Evolutionary conservation across 1,139 yeast genomes (phyloP).

Genomic region (Saccharomyces hybrid): DNA sequence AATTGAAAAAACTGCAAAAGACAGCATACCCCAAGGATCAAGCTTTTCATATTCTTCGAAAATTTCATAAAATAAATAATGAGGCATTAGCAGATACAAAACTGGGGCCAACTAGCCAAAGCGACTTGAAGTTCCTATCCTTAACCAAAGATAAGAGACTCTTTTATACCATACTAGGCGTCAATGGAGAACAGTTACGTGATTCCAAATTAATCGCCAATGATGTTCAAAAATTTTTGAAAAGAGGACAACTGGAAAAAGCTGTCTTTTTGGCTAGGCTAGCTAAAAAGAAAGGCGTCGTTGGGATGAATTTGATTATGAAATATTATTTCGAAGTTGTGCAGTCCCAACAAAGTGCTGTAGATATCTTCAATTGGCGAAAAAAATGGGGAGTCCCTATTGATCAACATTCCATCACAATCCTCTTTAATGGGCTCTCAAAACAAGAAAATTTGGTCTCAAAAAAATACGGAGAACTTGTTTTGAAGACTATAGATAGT

Average conservation of each 20-base stretch:
- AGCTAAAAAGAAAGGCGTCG: constrained; percentile 45
- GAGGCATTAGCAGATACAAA: constrained; percentile 22
- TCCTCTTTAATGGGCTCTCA: constrained; percentile 51
- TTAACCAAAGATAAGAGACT: constrained; percentile 37
- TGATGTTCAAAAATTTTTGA: constrained; percentile 45
- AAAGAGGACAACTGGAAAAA: constrained; percentile 41
- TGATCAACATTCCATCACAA: constrained; percentile 48
- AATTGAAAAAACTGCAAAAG: constrained; percentile 19
- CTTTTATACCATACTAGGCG: constrained; percentile 47
- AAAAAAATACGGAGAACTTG: constrained; percentile 16
- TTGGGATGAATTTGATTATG: constrained; percentile 54
- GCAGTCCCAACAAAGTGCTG: constrained; percentile 37
- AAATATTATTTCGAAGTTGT: constrained; percentile 40
- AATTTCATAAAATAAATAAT: constrained; percentile 14
- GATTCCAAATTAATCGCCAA: constrained; percentile 50
- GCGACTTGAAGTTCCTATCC: constrained; percentile 30
- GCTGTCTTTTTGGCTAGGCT: constrained; percentile 47
- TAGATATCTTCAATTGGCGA: constrained; percentile 44
- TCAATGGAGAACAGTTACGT: constrained; percentile 45
- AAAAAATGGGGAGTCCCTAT: constrained; percentile 53
- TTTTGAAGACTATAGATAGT: constrained; percentile 16
- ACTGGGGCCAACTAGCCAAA: constrained; percentile 32
- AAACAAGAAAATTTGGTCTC: constrained; percentile 27
- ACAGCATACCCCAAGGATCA: constrained; percentile 26
- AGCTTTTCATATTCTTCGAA: constrained; percentile 22